Percentiles rank a stretch among this genome's conserved stretches.
phyloP scores from a whole-genome alignment of 1,284 basidiomycete genomes.

The Pascua sp. region DNA sequence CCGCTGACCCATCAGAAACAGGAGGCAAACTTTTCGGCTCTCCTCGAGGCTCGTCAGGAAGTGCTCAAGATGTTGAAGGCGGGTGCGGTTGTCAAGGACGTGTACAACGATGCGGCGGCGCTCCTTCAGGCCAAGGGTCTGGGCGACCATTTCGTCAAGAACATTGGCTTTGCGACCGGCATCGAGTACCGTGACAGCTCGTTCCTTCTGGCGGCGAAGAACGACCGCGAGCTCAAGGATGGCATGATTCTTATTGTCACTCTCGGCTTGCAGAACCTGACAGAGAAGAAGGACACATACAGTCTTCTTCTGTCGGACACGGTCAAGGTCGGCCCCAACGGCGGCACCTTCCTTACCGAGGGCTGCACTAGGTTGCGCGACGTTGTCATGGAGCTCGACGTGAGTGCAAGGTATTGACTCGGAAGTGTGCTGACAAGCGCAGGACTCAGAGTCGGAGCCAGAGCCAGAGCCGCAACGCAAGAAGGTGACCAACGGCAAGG shows the following conservation, averaged over 20 bases:
- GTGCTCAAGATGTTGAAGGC: slow-evolving; percentile 73
- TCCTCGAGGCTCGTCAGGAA: slow-evolving; percentile 75
- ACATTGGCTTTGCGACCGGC: slow-evolving; percentile 84
- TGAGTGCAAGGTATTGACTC: too few relatives aligned
- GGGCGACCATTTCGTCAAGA: slow-evolving; percentile 82
- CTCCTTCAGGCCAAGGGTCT: slow-evolving; percentile 75
- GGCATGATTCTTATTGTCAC: slow-evolving; percentile 84
- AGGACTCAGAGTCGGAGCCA: slow-evolving; percentile 52
- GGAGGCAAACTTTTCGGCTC: slow-evolving; percentile 76
- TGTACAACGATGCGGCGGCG: slow-evolving; percentile 72
- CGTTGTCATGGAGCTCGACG: slow-evolving; percentile 75
- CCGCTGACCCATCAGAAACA: slow-evolving; percentile 59
- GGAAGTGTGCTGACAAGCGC: slow-evolving; percentile 14
- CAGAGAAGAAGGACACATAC: slow-evolving; percentile 70
- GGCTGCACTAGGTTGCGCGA: slow-evolving; percentile 79
- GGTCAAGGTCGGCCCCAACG: slow-evolving; percentile 69
- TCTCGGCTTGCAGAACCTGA: slow-evolving; percentile 78
- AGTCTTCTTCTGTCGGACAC: slow-evolving; percentile 88
- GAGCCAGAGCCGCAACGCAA: slow-evolving; percentile 51
- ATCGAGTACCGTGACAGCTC: slow-evolving; percentile 90
- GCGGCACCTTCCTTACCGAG: slow-evolving; percentile 71
- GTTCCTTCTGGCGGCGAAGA: slow-evolving; percentile 80
- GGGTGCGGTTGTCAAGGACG: slow-evolving; percentile 71
- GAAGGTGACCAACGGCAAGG: slow-evolving; percentile 5
- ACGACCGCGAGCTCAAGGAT: slow-evolving; percentile 63